Conservation (phyloP, 2,329 filamentous ascomycete species). For the Hawksworthiomyces lignivorus region DNA sequence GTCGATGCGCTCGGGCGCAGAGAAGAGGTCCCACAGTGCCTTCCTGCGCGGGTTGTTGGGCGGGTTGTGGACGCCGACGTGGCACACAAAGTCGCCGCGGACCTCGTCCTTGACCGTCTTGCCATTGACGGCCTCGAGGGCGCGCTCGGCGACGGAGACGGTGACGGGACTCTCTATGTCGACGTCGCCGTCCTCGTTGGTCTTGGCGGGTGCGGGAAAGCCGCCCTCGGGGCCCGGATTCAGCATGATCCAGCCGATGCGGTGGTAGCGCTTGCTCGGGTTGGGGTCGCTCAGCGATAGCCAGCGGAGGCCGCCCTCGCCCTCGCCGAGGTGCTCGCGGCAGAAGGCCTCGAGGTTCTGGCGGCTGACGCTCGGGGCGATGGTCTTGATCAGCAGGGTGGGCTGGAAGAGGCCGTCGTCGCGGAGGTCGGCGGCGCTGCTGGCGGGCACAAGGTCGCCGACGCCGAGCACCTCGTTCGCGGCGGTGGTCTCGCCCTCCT, state of each 20-base stretch:
- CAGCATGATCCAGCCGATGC: conserved; percentile 97
- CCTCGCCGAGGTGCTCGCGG: conserved; percentile 86
- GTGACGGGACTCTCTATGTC: conserved; percentile 46
- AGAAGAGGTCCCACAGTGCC: conserved; percentile 94
- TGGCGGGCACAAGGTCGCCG: conserved; percentile 77
- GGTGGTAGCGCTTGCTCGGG: conserved; percentile 91
- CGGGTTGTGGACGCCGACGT: conserved; percentile 91
- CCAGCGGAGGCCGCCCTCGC: conserved; percentile 89
- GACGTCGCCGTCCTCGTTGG: conserved; percentile 52
- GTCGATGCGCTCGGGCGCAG: conserved; percentile 84
- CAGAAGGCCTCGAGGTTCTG: conserved; percentile 91
- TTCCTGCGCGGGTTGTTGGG: conserved; percentile 84
- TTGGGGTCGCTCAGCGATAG: conserved; percentile 94
- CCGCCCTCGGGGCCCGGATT: conserved; percentile 62
- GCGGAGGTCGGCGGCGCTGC: conserved; percentile 76
- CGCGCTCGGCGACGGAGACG: conserved; percentile 67
- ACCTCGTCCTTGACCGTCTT: conserved; percentile 95
- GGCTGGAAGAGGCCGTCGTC: conserved; percentile 86
- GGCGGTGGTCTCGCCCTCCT: conserved; percentile 88
- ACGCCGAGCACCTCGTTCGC: conserved; percentile 90
- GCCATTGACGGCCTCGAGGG: conserved; percentile 88
- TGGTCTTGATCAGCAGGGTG: conserved; percentile 93
- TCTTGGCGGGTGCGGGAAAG: conserved; percentile 34
- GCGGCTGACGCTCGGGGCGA: conserved; percentile 90
- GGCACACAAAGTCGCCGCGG: conserved; percentile 92